phyloP scores from a whole-genome alignment of 129 eudicot species.

The Artemisia tridentata region DNA sequence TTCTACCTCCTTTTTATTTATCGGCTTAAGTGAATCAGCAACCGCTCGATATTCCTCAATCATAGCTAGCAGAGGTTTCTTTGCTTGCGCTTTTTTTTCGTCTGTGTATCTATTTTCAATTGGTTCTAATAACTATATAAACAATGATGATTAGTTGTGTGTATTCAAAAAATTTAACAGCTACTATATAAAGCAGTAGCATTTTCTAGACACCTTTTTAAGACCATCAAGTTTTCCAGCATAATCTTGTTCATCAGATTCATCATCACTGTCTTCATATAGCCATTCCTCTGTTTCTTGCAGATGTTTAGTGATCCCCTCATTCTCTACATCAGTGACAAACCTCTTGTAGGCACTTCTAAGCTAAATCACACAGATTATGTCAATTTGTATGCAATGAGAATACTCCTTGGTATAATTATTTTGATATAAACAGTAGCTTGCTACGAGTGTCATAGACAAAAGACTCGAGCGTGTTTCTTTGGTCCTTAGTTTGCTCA shows the following conservation, averaged over 20 bases:
- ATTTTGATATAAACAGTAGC: slow-evolving; percentile 15
- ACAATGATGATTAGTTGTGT: slow-evolving; percentile 1
- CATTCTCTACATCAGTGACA: slow-evolving; percentile 52
- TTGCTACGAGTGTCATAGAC: slow-evolving; percentile 80
- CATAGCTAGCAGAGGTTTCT: slow-evolving; percentile 39
- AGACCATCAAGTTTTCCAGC: slow-evolving; percentile 50
- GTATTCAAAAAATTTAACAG: background rate
- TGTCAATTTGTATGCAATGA: slow-evolving; percentile 2
- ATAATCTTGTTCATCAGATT: slow-evolving; percentile 54
- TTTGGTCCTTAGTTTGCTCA: slow-evolving; percentile 79
- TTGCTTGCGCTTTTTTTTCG: slow-evolving; percentile 59
- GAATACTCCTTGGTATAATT: background rate
- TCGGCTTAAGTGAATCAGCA: slow-evolving; percentile 46
- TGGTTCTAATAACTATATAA: slow-evolving; percentile 64
- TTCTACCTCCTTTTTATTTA: slow-evolving; percentile 56
- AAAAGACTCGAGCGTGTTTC: slow-evolving; percentile 68
- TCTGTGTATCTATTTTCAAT: slow-evolving; percentile 60
- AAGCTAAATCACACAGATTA: slow-evolving; percentile 33
- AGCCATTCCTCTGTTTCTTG: slow-evolving; percentile 82
- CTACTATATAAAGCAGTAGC: background rate
- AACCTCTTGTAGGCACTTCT: slow-evolving; percentile 49
- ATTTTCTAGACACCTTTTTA: slow-evolving; percentile 41
- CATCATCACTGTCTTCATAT: slow-evolving; percentile 76
- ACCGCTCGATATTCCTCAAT: slow-evolving; percentile 46
- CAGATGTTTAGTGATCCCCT: slow-evolving; percentile 44